Conservation (phyloP, 23 red algal genomes). For the Gracilaria domingensis region DNA sequence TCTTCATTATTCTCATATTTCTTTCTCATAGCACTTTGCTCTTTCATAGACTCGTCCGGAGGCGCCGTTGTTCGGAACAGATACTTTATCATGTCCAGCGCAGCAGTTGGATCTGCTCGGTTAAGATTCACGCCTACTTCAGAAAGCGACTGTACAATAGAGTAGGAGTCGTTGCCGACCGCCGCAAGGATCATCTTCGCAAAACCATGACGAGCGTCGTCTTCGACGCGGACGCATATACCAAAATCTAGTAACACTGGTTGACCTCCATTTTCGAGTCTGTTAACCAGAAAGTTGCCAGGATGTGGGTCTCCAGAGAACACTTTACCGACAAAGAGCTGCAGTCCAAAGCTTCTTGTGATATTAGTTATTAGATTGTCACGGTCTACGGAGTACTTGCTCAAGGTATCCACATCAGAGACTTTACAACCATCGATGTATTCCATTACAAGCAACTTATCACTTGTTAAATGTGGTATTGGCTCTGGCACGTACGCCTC, state of each 20-base stretch:
- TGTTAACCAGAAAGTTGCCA: conserved; percentile 81
- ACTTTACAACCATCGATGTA: conserved; percentile 75
- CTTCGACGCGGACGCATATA: conserved; percentile 53
- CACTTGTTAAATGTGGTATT: conserved; percentile 26
- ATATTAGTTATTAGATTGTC: conserved; percentile 66
- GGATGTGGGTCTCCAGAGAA: conserved; percentile 91
- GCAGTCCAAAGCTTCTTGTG: conserved; percentile 73
- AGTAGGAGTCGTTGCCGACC: conserved; percentile 72
- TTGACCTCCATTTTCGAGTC: conserved; percentile 10
- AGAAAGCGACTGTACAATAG: conserved; percentile 61
- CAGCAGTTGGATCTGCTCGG: conserved; percentile 67
- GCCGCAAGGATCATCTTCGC: conserved; percentile 77
- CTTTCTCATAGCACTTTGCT: conserved; percentile 25
- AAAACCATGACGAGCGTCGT: conserved; percentile 68
- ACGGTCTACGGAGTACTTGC: conserved; percentile 45
- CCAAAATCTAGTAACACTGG: conserved; percentile 92
- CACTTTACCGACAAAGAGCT: conserved; percentile 66
- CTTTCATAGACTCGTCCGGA: conserved; percentile 39
- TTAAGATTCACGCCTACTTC: conserved; percentile 78
- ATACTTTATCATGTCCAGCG: conserved; percentile 73
- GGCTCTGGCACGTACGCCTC: conserved; percentile 63
- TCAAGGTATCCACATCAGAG: conserved; percentile 40
- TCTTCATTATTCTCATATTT: conserved; percentile 20
- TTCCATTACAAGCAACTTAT: conserved; percentile 81
- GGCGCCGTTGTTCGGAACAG: conserved; percentile 74